A percentile compares a stretch with the other conserved stretches of the same genome.
phyloP scores from a whole-genome alignment of 805 yeast genomes.

The Ogataea ganodermae region DNA sequence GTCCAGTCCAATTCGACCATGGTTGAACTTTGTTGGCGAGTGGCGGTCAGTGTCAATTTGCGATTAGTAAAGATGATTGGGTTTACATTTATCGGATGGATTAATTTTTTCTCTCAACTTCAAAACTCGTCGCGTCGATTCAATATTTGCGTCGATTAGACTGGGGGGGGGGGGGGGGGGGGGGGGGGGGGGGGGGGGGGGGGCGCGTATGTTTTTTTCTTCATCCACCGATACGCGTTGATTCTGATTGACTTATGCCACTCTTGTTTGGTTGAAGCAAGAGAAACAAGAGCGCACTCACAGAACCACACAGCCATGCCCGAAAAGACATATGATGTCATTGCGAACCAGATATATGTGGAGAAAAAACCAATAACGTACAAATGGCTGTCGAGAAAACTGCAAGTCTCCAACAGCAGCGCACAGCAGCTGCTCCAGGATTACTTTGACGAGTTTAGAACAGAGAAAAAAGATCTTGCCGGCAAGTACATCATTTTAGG shows the following conservation, averaged over 20 bases:
- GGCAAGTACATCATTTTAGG: conserved; percentile 21
- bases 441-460: conserved; percentile 22
- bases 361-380: conserved; percentile 31
- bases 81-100: neutral
- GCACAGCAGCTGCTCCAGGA: conserved; percentile 26
- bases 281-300: neutral
- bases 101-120: neutral
- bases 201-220: neutral
- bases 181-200: neutral
- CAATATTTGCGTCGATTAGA: neutral
- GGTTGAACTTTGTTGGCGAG: neutral
- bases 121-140: conserved; percentile 2
- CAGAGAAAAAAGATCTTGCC: conserved; percentile 15
- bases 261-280: too few species aligned
- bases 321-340: conserved; percentile 17
- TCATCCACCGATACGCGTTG: neutral
- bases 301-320: too few species aligned
- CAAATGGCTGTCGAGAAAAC: conserved; percentile 24
- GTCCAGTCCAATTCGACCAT: conserved; percentile 40
- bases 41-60: neutral
- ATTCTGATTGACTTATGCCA: neutral
- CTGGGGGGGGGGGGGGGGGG: too few species aligned
- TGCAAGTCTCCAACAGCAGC: conserved; percentile 18
- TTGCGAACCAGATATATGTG: conserved; percentile 20
- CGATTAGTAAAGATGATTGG: neutral